Percentiles rank a stretch among this genome's conserved stretches.
Conservation (phyloP, 768 basidiomycete species). For the Mycena filopes region DNA sequence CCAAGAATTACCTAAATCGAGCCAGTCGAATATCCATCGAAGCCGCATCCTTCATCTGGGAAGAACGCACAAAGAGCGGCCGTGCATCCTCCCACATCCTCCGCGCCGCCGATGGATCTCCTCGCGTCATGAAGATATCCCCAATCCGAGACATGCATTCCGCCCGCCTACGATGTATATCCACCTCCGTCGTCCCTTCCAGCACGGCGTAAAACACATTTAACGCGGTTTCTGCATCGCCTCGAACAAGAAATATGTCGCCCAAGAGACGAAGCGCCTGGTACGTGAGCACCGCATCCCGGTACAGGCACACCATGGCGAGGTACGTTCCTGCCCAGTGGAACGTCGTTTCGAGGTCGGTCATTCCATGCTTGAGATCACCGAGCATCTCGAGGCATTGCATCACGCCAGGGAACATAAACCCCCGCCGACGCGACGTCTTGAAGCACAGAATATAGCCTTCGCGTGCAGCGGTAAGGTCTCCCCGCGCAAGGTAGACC, state of each 20-base stretch:
- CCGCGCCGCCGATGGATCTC: neutral
- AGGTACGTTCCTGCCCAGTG: constrained; percentile 10
- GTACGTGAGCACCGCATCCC: neutral
- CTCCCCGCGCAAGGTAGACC: neutral
- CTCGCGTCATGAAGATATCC: neutral
- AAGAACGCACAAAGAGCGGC: constrained; percentile 3
- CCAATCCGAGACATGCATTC: constrained; percentile 12
- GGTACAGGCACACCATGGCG: neutral
- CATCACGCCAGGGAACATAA: neutral
- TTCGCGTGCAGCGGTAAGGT: neutral
- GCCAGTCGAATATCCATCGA: neutral
- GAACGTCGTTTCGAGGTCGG: neutral
- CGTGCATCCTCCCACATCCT: constrained; percentile 1
- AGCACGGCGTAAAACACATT: neutral
- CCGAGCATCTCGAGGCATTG: constrained; percentile 13
- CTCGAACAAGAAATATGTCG: constrained; percentile 1
- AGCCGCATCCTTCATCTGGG: neutral
- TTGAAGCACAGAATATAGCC: neutral
- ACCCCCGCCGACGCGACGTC: neutral
- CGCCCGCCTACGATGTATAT: neutral
- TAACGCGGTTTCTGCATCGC: constrained; percentile 4
- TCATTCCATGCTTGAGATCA: constrained; percentile 3
- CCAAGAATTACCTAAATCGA: neutral
- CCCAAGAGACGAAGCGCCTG: constrained; percentile 15
- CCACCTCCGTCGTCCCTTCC: constrained; percentile 6